Evolutionary conservation across 1,284 basidiomycete species (phyloP), one percentile per base, ranked within the genome.

Genomic region (Ganoderma resinaceum): DNA sequence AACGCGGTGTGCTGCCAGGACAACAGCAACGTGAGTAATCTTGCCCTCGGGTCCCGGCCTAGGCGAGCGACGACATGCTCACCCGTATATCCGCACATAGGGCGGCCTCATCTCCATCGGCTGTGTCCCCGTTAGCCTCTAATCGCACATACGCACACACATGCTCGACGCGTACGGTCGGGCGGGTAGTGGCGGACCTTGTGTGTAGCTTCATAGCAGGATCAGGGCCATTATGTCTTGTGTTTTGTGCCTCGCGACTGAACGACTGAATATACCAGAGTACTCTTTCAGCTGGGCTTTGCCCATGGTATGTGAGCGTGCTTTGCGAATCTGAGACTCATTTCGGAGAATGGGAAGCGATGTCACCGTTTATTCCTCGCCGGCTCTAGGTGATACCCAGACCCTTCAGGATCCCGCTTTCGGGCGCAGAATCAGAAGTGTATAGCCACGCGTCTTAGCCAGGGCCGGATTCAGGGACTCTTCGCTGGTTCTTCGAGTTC

Each of bases 71-170:
- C 14, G 9, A 7, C 33, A 35, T 42, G 11, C 60, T 69, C 46
- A 65, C 63, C 11, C 1, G 18, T 33, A 20, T 58, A 3, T 23
- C 23, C 43, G 11, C 18, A 23, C 37, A 35, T 52, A 76, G 75
- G 74, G 74, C 37, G 68, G 70, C n/a, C 63, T 75, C 42, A 66
- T 76, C 67, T 76, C 75, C 63, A 69, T 75, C 35, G 75, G 75
- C 68, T 76, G 75, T 52, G 58, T 72, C 62, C 73, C 73, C 52
- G 53, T 76, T 43, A 66, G 55, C 26, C 71, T 74, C 64, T 75
- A 58, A 65, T n/a, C 46, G 14, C 16, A 14, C 12, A 52, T 52
- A 46, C 43, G 23, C 23, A 26, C 23, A 23, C 38, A 42, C 18
- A 26, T 23, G 12, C 23, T 52, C 46, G 46, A 26, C 23, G 23